Base-by-base conservation (phyloP, 192 early-diverging fungal genomes). In the Chytriomyces sp. region DNA sequence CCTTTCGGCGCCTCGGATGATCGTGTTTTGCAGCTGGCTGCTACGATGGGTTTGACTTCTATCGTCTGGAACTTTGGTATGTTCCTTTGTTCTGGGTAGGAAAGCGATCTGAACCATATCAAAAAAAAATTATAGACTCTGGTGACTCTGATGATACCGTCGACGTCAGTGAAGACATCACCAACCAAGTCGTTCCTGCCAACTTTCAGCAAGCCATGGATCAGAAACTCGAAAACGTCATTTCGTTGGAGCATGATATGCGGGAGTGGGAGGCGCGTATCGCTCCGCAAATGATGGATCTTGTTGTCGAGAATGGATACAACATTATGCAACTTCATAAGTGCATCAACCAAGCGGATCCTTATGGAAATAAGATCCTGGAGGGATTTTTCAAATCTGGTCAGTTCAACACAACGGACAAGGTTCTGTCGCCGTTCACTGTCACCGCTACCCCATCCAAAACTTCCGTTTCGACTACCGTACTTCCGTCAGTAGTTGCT, bases 1-100 rank as follows among this genome's bases (percentile, higher is more conserved):
- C 89, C 90, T 10, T 86, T 85, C 57, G 90, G 90, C 17, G 89
- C 92, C 70, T 68, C 88, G 14, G 90, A 92, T 68, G 86, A 92
- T 70, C 86, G 88, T 39, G 85, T 91, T n/a, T 79, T 49, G 17
- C 44, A 22, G 17, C 44, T 49, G 14, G 44, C 44, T 22, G 44
- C 44, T n/a, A n/a, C 44, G 14, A 22, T 49, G 2, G 44, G 44
- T n/a, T 3, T 49, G 44, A 49, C 44, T 49, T 49, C 44, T 22
- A 49, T 49, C 22, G 44, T 49, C 10, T 82, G 81, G 81, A 75
- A n/a, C 17, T 53, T 59, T 38, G 81, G 80, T 33, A 77, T 77
- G 39, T 25, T 44, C 28, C 78, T 81, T 34, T 71, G 67, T n/a
- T 26, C 1, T 49, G 44, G 22, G 17, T n/a, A 49, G 44, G 22